Percentiles rank a stretch among this genome's conserved stretches.
phyloP scores from a whole-genome alignment of 768 basidiomycete species.

The Pholiota microspora region DNA sequence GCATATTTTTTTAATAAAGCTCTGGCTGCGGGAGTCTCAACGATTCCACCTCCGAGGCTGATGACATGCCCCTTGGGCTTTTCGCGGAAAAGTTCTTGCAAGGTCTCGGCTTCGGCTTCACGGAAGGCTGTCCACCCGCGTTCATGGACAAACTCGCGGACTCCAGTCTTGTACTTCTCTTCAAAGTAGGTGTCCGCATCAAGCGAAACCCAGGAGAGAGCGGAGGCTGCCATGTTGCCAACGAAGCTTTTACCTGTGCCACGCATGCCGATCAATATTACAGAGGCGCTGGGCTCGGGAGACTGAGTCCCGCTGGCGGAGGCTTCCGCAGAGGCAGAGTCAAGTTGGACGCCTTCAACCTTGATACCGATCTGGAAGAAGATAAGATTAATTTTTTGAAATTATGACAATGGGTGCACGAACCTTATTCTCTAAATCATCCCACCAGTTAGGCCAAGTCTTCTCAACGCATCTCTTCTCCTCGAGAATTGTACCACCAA shows the following conservation, averaged over 20 bases:
- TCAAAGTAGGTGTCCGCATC: slow-evolving; percentile 87
- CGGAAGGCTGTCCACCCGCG: slow-evolving; percentile 93
- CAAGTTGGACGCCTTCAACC: slow-evolving; percentile 82
- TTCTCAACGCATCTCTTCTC: slow-evolving; percentile 99
- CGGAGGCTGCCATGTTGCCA: slow-evolving; percentile 70
- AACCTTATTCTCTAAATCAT: slow-evolving; percentile 94
- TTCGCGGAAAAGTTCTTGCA: slow-evolving; percentile 65
- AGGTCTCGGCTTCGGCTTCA: slow-evolving; percentile 64
- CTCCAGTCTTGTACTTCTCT: slow-evolving; percentile 52
- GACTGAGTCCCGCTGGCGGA: slow-evolving; percentile 39
- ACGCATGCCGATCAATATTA: slow-evolving; percentile 92
- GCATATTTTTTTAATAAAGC: slow-evolving; percentile 68
- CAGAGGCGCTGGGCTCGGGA: slow-evolving; percentile 45
- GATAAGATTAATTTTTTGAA: neutral
- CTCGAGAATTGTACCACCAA: slow-evolving; percentile 78
- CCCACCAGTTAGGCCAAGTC: slow-evolving; percentile 99
- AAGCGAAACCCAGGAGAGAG: slow-evolving; percentile 67
- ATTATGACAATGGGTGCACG: slow-evolving; percentile 9
- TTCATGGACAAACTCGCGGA: slow-evolving; percentile 76
- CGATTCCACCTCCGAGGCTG: slow-evolving; percentile 92
- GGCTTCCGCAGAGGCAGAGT: slow-evolving; percentile 34
- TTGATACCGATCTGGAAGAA: slow-evolving; percentile 76
- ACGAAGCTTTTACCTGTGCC: slow-evolving; percentile 94
- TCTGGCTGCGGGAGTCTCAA: slow-evolving; percentile 79
- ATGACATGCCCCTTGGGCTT: slow-evolving; percentile 66